Conservation (phyloP, 78 protist genomes). For the Tieghemostelium lacteum region DNA sequence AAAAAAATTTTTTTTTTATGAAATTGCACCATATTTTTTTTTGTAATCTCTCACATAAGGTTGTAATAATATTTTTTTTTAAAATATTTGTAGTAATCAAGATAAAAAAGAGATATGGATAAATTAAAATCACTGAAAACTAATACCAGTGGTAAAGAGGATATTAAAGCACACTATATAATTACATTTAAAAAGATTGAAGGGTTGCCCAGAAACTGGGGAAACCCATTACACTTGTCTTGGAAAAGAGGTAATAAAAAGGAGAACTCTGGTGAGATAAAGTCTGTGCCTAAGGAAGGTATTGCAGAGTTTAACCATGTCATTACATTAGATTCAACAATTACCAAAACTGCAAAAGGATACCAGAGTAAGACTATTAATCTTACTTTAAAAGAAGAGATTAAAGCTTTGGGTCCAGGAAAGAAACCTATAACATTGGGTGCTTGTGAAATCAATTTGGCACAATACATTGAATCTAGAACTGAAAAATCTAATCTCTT, state of each 20-base stretch:
- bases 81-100: too few species aligned
- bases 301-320: slow-evolving; percentile 16
- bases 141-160: slow-evolving; percentile 18
- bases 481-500: slow-evolving; percentile 64
- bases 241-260: slow-evolving; percentile 76
- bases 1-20: too few species aligned
- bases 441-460: slow-evolving; percentile 19
- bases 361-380: slow-evolving; percentile 14
- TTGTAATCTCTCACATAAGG: too few species aligned
- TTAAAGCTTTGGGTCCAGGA: too few species aligned
- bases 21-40: too few species aligned
- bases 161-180: slow-evolving; percentile 28
- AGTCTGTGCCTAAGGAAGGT: slow-evolving; percentile 44
- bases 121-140: slow-evolving; percentile 10
- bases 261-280: slow-evolving; percentile 57
- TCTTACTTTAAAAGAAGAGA: slow-evolving; percentile 45
- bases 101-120: slow-evolving; percentile 20
- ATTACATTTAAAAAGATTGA: slow-evolving; percentile 28
- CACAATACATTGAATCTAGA: slow-evolving; percentile 69
- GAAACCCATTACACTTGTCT: neutral
- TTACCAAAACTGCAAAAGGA: slow-evolving; percentile 50
- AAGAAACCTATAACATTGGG: slow-evolving; percentile 34
- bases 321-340: slow-evolving; percentile 21
- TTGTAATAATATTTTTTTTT: too few species aligned
- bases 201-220: slow-evolving; percentile 34